Evolutionary conservation across 1,284 basidiomycete genomes (phyloP).

Genomic region (Cryptococcus depauperatus): DNA sequence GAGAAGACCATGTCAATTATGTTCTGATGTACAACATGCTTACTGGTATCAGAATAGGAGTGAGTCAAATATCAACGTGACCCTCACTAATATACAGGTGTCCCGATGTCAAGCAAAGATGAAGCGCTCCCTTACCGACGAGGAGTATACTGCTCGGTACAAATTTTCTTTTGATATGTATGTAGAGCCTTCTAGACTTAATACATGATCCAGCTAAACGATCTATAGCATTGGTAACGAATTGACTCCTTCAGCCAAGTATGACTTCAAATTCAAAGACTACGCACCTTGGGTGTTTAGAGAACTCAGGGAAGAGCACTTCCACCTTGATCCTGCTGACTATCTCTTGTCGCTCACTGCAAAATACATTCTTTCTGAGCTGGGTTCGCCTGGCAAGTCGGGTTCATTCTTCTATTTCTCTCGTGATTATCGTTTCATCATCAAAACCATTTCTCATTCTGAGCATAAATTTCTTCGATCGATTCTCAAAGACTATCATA

Average conservation of each 20-base stretch:
- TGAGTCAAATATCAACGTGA: constrained; percentile 45
- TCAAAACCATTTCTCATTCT: constrained; percentile 92
- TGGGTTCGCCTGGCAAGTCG: constrained; percentile 97
- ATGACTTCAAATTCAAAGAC: constrained; percentile 91
- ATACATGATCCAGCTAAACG: constrained; percentile 5
- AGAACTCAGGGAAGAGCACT: constrained; percentile 84
- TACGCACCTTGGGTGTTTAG: constrained; percentile 98
- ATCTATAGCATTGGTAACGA: constrained; percentile 77
- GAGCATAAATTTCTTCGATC: constrained; percentile 89
- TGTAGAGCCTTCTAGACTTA: constrained; percentile 34
- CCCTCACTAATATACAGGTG: constrained; percentile 51
- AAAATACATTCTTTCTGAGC: constrained; percentile 95
- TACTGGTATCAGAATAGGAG: constrained; percentile 91
- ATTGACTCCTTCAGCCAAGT: constrained; percentile 85
- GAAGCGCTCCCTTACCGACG: constrained; percentile 69
- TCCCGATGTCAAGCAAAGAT: constrained; percentile 95
- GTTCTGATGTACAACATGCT: constrained; percentile 99
- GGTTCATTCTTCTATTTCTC: constrained; percentile 99
- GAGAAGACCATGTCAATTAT: constrained; percentile 95
- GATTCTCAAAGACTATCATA: constrained; percentile 79
- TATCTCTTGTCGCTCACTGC: constrained; percentile 92
- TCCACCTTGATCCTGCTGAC: constrained; percentile 92
- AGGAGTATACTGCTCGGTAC: constrained; percentile 82
- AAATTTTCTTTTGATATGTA: constrained; percentile 98
- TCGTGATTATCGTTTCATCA: constrained; percentile 97